These are phyloP conservation scores for Coelastrella sp. DNA, from an alignment of 139 green algal species.

Conservation along the genomic window DNA sequence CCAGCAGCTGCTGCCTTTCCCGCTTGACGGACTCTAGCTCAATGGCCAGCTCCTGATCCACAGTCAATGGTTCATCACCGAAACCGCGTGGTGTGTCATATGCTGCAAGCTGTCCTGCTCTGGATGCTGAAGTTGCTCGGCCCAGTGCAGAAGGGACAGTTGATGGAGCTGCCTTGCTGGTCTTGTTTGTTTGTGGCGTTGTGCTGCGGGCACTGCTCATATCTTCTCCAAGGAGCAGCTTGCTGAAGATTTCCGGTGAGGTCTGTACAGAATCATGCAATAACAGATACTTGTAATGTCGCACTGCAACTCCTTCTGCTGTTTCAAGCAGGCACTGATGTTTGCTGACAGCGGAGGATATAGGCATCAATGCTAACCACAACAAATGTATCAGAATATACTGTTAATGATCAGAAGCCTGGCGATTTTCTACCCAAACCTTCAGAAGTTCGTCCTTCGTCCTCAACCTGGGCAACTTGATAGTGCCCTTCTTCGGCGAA, in stretches of 20 bases:
- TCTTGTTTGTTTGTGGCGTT: background rate
- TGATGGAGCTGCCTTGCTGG: background rate
- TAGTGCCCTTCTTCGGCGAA: conserved; percentile 53
- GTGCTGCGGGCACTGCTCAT: conserved; percentile 48
- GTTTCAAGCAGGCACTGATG: no score
- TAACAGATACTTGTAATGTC: no score
- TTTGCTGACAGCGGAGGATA: no score
- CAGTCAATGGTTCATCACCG: conserved; percentile 75
- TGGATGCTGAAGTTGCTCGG: conserved; percentile 2
- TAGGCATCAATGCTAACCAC: no score
- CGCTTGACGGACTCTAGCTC: conserved; percentile 87
- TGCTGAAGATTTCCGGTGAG: conserved; percentile 67
- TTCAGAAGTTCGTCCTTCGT: conserved; percentile 87
- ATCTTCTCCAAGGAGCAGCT: conserved; percentile 67
- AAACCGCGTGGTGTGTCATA: conserved; percentile 61
- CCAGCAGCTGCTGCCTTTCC: conserved; percentile 78
- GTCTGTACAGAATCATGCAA: conserved; percentile 49
- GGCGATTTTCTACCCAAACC: conserved; percentile 21
- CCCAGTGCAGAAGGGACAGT: conserved; percentile 4
- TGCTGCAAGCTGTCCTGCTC: conserved; percentile 11
- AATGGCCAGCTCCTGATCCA: conserved; percentile 78
- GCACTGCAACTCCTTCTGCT: no score
- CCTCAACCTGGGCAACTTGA: conserved; percentile 77
- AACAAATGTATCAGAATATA: no score
- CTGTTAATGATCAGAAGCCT: no score